Conservation (phyloP, 225 moss, liverwort and hornwort genomes). For the Ulota crispa region DNA sequence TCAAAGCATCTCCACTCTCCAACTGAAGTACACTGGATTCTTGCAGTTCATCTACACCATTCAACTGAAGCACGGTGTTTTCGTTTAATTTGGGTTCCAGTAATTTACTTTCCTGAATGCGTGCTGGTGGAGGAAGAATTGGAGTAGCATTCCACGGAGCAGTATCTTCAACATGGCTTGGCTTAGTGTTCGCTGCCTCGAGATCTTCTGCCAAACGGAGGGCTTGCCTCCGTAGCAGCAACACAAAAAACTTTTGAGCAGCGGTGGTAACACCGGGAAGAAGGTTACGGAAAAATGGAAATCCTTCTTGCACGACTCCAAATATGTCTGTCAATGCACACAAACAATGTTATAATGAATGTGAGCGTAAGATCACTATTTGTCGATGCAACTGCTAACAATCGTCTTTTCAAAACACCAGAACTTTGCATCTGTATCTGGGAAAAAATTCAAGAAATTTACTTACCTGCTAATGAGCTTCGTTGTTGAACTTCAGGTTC, state of each 20-base stretch:
- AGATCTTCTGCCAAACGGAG: constrained; percentile 82
- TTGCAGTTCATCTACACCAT: constrained; percentile 13
- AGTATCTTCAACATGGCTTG: constrained; percentile 17
- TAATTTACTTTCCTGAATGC: constrained; percentile 1
- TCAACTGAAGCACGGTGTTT: constrained; percentile 24
- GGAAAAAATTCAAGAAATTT: not conserved
- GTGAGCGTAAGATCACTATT: not conserved
- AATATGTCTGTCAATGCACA: constrained; percentile 45
- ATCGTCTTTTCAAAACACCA: no score
- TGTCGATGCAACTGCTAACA: not conserved
- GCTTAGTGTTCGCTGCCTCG: constrained; percentile 59
- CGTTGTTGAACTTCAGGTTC: constrained; percentile 54
- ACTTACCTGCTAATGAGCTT: constrained; percentile 57
- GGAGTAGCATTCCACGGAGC: not conserved
- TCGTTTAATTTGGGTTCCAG: not conserved
- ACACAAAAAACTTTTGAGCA: constrained; percentile 52
- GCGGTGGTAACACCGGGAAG: constrained; percentile 70
- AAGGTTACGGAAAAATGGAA: constrained; percentile 64
- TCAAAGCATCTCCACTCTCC: not conserved
- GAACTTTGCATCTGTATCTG: not conserved
- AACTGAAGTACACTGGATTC: constrained; percentile 18
- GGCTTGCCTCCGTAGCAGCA: constrained; percentile 69
- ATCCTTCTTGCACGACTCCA: constrained; percentile 46
- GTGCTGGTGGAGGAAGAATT: constrained; percentile 24
- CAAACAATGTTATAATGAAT: not conserved